These are phyloP conservation scores for Erythrophleum fordii DNA, from an alignment of 306 rosid species.

Conservation along the genomic window DNA sequence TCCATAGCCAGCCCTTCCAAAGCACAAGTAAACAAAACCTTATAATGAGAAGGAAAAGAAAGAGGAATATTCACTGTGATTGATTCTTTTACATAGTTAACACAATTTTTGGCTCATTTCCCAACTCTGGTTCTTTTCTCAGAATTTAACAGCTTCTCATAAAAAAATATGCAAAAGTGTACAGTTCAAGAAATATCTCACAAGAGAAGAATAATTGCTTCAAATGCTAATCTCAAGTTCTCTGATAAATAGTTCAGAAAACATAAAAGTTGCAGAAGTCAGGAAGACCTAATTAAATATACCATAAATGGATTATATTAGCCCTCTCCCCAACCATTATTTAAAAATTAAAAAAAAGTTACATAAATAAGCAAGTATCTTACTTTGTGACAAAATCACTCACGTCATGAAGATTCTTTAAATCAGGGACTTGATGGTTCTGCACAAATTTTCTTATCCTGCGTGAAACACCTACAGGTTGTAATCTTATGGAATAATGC, in stretches of 20 bases:
- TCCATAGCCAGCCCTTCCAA: slow-evolving; percentile 88
- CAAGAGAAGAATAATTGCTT: neutral
- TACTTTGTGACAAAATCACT: slow-evolving; percentile 97
- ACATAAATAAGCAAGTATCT: slow-evolving; percentile 34
- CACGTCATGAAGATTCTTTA: slow-evolving; percentile 90
- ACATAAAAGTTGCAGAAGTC: neutral
- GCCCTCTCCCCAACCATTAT: neutral
- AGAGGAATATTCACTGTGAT: slow-evolving; percentile 3
- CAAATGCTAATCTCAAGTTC: neutral
- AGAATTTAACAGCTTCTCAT: neutral
- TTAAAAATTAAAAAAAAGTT: neutral
- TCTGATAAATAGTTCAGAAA: neutral
- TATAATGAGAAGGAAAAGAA: neutral
- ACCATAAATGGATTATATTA: neutral
- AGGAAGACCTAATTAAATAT: neutral
- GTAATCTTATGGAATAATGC: slow-evolving; percentile 90
- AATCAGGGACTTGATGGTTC: slow-evolving; percentile 90
- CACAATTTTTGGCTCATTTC: slow-evolving; percentile 14
- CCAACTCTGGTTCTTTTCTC: neutral
- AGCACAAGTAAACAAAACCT: slow-evolving; percentile 33
- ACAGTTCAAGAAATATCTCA: neutral
- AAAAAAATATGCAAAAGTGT: neutral
- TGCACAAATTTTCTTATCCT: slow-evolving; percentile 90
- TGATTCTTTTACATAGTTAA: neutral
- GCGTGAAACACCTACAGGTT: slow-evolving; percentile 93